Percentiles rank a stretch among this genome's conserved stretches.
These are phyloP conservation scores for Paramecium tetraurelia DNA, from an alignment of 73 alveolate genomes.

Conservation along the genomic window DNA sequence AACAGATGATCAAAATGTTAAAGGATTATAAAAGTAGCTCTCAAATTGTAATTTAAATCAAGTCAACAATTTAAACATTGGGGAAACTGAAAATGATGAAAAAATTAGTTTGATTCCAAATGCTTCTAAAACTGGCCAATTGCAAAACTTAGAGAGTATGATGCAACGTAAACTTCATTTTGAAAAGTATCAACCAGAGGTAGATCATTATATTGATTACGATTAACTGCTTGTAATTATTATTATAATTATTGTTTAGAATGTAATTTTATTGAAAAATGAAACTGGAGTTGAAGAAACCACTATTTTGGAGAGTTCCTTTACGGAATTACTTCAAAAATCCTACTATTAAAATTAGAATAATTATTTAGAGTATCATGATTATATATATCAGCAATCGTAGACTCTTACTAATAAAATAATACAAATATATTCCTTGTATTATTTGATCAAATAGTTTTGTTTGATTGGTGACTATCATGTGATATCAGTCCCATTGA, in stretches of 20 bases:
- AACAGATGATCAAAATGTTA: neutral
- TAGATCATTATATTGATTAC: neutral
- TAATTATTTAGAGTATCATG: neutral
- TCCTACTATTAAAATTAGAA: neutral
- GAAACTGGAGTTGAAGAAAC: neutral
- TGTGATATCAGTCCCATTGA: neutral
- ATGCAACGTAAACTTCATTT: neutral
- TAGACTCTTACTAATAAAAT: neutral
- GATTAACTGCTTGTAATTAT: neutral
- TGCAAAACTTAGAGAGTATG: neutral
- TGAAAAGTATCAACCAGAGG: conserved; percentile 11
- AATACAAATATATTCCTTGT: neutral
- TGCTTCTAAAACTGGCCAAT: neutral
- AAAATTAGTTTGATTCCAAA: neutral
- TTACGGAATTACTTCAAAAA: neutral
- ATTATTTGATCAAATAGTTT: conserved; percentile 22
- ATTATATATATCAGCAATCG: neutral
- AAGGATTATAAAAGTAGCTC: neutral
- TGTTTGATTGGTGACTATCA: neutral
- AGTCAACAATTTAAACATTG: neutral
- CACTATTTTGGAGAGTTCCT: neutral
- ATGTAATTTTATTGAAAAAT: conserved; percentile 3
- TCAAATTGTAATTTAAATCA: neutral
- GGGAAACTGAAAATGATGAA: neutral
- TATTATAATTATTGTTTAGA: neutral